Conservation (phyloP, 176 grass and related monocot genomes). For the Oryza meridionalis region DNA sequence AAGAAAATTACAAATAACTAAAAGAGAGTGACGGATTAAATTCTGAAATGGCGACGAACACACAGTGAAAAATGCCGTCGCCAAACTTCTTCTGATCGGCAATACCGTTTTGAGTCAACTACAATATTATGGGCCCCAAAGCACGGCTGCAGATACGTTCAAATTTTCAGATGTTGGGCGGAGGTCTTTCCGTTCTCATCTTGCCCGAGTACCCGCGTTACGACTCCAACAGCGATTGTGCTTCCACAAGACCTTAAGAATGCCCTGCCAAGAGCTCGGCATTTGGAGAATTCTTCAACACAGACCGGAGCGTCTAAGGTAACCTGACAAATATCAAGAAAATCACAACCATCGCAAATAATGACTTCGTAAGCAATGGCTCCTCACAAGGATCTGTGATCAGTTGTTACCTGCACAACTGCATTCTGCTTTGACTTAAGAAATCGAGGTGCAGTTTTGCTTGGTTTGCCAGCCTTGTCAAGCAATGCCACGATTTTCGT, state of each 20-base stretch:
- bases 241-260: conserved; percentile 76
- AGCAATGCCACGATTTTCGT: conserved; percentile 77
- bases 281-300: conserved; percentile 83
- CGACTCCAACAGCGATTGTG: conserved; percentile 81
- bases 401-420: conserved; percentile 64
- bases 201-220: conserved; percentile 54
- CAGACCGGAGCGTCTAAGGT: conserved; percentile 64
- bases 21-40: not conserved
- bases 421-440: conserved; percentile 93
- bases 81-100: not conserved
- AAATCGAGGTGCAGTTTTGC: conserved; percentile 75
- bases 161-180: not conserved
- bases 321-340: conserved; percentile 50
- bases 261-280: conserved; percentile 73
- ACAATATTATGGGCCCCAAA: not conserved
- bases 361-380: not conserved
- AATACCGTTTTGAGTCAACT: not conserved
- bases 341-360: conserved; percentile 15
- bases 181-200: conserved; percentile 34
- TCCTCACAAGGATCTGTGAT: not conserved
- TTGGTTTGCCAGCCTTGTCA: conserved; percentile 81
- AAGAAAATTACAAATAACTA: not conserved
- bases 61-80: conserved; percentile 46
- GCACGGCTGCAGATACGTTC: not conserved
- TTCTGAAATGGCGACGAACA: conserved; percentile 1